Conservation (phyloP, 768 basidiomycete genomes). For the Lepiota subincarnata region DNA sequence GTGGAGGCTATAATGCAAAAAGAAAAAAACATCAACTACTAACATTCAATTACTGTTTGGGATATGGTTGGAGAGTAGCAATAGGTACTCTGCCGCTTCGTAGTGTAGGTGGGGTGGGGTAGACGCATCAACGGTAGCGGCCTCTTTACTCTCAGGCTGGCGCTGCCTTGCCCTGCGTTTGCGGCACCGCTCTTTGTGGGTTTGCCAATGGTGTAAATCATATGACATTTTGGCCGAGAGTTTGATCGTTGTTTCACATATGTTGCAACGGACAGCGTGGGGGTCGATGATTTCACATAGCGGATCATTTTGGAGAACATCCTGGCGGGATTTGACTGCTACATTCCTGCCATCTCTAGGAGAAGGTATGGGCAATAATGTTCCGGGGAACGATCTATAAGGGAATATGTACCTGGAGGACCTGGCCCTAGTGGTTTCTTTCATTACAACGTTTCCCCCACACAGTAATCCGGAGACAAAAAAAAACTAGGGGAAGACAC, state of each 20-base stretch:
- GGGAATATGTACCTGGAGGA: neutral
- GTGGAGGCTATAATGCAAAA: too few relatives aligned
- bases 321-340: neutral
- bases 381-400: neutral
- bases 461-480: too few relatives aligned
- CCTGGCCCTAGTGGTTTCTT: too few relatives aligned
- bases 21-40: too few relatives aligned
- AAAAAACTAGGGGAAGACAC: too few relatives aligned
- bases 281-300: conserved; percentile 49
- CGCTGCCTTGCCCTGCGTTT: conserved; percentile 27
- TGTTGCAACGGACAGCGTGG: conserved; percentile 48
- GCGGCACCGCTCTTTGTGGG: conserved; percentile 57
- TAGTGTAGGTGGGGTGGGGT: too few relatives aligned
- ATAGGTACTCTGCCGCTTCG: too few relatives aligned
- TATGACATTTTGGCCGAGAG: conserved; percentile 64
- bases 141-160: too few relatives aligned
- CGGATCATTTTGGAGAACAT: conserved; percentile 43
- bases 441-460: too few relatives aligned
- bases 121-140: too few relatives aligned
- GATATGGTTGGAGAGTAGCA: too few relatives aligned
- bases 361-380: neutral
- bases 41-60: too few relatives aligned
- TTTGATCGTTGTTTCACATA: conserved; percentile 56
- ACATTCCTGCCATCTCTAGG: neutral
- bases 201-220: conserved; percentile 65